phyloP scores from a whole-genome alignment of 768 basidiomycete species.

The Neoboletus brunneissimus region DNA sequence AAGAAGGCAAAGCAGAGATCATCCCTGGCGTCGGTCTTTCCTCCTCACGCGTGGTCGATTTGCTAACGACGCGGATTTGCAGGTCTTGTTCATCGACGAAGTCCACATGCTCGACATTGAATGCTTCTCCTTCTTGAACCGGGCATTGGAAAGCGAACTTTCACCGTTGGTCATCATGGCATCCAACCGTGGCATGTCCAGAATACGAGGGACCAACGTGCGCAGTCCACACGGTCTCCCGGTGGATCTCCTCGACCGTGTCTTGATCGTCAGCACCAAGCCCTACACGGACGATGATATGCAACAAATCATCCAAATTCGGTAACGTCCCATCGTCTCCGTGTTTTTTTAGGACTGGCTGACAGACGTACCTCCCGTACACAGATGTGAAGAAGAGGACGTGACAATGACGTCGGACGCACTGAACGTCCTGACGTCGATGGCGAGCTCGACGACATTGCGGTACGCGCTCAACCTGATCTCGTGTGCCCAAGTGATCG shows the following conservation, averaged over 20 bases:
- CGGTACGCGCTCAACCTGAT: slow-evolving; percentile 95
- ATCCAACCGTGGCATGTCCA: slow-evolving; percentile 91
- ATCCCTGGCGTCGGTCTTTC: slow-evolving; percentile 78
- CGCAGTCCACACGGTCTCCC: slow-evolving; percentile 94
- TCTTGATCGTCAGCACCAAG: slow-evolving; percentile 92
- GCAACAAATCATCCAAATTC: slow-evolving; percentile 87
- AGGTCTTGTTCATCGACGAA: slow-evolving; percentile 99
- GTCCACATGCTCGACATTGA: slow-evolving; percentile 99
- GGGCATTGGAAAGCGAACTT: slow-evolving; percentile 90
- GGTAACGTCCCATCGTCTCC: slow-evolving; percentile 40
- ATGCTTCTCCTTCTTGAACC: slow-evolving; percentile 97
- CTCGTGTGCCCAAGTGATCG: slow-evolving; percentile 84
- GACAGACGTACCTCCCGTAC: background rate
- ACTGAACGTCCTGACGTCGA: slow-evolving; percentile 74
- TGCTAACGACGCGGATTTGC: background rate
- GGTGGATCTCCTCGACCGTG: slow-evolving; percentile 90
- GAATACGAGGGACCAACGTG: slow-evolving; percentile 94
- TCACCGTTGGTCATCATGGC: slow-evolving; percentile 98
- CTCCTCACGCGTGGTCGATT: background rate
- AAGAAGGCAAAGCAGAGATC: slow-evolving; percentile 98
- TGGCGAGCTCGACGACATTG: slow-evolving; percentile 87
- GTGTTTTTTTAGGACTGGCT: background rate
- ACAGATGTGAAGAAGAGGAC: slow-evolving; percentile 92
- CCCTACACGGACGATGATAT: slow-evolving; percentile 83
- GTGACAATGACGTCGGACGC: slow-evolving; percentile 77